These are phyloP conservation scores for Pythium coloratum DNA, from an alignment of 352 stramenopile genomes.

Conservation along the genomic window DNA sequence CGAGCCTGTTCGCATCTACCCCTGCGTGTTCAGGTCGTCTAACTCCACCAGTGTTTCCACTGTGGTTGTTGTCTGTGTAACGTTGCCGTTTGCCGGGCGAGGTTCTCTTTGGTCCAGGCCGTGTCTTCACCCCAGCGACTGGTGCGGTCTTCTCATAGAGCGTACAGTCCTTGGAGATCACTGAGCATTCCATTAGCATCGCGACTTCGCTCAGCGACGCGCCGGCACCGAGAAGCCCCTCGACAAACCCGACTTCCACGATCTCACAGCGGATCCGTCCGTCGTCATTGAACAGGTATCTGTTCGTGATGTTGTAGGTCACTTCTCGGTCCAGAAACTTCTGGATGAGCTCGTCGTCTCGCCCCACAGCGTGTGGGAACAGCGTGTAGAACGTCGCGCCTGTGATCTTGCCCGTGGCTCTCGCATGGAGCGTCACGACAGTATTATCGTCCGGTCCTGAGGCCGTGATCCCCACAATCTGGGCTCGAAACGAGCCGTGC, in stretches of 20 bases:
- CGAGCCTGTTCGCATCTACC: neutral
- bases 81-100: neutral
- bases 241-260: constrained; percentile 18
- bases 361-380: constrained; percentile 12
- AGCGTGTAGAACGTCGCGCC: constrained; percentile 24
- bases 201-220: constrained; percentile 13
- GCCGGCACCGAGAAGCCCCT: constrained; percentile 9
- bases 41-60: neutral
- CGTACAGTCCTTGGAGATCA: constrained; percentile 22
- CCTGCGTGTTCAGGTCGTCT: neutral
- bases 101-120: no score
- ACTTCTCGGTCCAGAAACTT: constrained; percentile 19
- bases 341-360: constrained; percentile 13
- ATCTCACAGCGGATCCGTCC: constrained; percentile 20
- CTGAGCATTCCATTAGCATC: constrained; percentile 16
- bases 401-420: constrained; percentile 20
- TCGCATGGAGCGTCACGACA: constrained; percentile 18
- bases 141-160: neutral
- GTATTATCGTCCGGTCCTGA: constrained; percentile 12
- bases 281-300: constrained; percentile 21
- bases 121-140: neutral
- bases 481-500: constrained; percentile 14
- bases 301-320: constrained; percentile 22
- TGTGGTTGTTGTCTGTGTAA: neutral
- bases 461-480: constrained; percentile 2